These are phyloP conservation scores for Podosphaera fusca DNA, from an alignment of 2,329 filamentous ascomycete genomes.

Conservation along the genomic window DNA sequence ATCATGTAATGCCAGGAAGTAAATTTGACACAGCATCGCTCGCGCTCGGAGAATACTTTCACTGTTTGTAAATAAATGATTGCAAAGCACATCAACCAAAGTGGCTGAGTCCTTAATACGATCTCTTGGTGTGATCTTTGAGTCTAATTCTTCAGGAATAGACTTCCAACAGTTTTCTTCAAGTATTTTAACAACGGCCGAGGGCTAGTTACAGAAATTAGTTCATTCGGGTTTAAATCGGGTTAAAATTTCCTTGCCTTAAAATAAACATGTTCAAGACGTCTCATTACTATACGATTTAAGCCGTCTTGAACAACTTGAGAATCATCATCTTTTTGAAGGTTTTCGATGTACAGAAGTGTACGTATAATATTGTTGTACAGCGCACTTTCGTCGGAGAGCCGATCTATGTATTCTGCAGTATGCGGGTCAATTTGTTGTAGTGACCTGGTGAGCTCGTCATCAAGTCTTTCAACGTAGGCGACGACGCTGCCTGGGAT, in stretches of 20 bases:
- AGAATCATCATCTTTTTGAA: constrained; percentile 46
- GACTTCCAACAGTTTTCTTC: constrained; percentile 87
- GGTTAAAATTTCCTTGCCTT: constrained; percentile 34
- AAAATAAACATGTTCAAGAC: constrained; percentile 96
- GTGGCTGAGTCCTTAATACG: constrained; percentile 43
- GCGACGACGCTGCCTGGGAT: constrained; percentile 87
- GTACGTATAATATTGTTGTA: constrained; percentile 85
- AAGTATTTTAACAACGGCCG: constrained; percentile 76
- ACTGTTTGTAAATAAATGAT: constrained; percentile 82
- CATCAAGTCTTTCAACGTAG: constrained; percentile 82
- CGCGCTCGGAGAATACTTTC: constrained; percentile 90
- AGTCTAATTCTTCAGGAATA: constrained; percentile 47
- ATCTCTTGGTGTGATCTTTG: constrained; percentile 53
- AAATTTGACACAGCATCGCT: constrained; percentile 96
- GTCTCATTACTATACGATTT: constrained; percentile 81
- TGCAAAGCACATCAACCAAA: constrained; percentile 73
- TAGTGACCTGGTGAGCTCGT: constrained; percentile 90
- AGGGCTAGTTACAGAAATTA: constrained; percentile 29
- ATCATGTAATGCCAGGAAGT: constrained; percentile 92
- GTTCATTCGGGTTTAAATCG: constrained; percentile 9
- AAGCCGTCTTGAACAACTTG: constrained; percentile 64
- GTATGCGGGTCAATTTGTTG: constrained; percentile 97
- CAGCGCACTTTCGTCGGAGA: constrained; percentile 71
- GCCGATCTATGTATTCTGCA: constrained; percentile 88
- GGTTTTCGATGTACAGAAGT: constrained; percentile 66